phyloP scores from a whole-genome alignment of 345 rosid genomes.

The Citrus sp. region DNA sequence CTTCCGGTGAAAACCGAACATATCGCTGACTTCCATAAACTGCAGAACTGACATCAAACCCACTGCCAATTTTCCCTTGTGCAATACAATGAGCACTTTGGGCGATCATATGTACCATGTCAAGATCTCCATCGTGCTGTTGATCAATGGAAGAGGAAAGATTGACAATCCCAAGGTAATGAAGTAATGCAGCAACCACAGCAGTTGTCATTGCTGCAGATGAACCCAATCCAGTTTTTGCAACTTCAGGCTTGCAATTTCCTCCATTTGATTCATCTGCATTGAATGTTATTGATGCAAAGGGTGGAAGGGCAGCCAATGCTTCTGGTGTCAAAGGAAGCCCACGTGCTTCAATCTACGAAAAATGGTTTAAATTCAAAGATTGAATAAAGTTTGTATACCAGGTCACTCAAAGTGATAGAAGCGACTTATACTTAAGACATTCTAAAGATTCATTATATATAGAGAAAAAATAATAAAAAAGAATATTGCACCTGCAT shows the following conservation, averaged over 20 bases:
- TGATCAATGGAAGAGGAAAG: constrained; percentile 47
- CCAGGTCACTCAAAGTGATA: background rate
- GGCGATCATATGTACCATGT: constrained; percentile 78
- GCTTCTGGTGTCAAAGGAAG: constrained; percentile 82
- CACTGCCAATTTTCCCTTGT: constrained; percentile 98
- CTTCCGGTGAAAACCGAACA: constrained; percentile 90
- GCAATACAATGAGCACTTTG: constrained; percentile 97
- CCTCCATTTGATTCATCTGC: constrained; percentile 53
- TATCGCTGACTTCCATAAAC: constrained; percentile 96
- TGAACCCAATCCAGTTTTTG: constrained; percentile 98
- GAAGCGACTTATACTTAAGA: background rate
- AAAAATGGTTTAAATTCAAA: background rate
- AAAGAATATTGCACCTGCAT: too few species aligned
- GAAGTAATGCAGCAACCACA: constrained; percentile 84
- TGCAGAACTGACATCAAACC: constrained; percentile 97
- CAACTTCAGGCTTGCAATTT: constrained; percentile 88
- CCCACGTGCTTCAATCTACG: constrained; percentile 79
- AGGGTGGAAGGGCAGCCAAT: constrained; percentile 75
- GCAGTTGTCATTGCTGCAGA: constrained; percentile 99
- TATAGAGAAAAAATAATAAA: background rate
- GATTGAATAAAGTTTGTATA: background rate
- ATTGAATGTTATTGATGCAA: constrained; percentile 81
- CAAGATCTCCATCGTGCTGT: constrained; percentile 43
- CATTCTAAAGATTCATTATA: background rate
- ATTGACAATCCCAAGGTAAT: constrained; percentile 79